Percentiles rank a stretch among this genome's conserved stretches.
Conservation (phyloP, 1,284 basidiomycete genomes). For the Volvariella surrecta region DNA sequence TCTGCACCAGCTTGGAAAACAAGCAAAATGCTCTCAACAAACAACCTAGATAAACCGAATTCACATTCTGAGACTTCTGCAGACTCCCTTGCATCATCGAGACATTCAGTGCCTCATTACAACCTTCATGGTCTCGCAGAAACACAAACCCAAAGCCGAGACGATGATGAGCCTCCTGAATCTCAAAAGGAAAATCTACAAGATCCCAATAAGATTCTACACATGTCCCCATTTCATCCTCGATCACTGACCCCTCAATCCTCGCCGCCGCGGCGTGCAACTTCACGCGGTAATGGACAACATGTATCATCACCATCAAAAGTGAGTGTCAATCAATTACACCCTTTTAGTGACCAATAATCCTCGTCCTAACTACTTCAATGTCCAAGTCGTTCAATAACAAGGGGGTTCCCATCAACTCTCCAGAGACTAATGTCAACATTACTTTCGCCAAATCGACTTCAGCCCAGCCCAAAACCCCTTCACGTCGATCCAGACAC, state of each 20-base stretch:
- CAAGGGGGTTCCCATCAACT: constrained; percentile 5
- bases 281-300: too few species aligned
- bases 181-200: constrained; percentile 46
- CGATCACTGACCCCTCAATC: too few species aligned
- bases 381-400: constrained; percentile 11
- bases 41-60: constrained; percentile 14
- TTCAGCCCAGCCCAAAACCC: constrained; percentile 15
- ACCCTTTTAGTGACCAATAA: neutral
- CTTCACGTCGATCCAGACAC: constrained; percentile 15
- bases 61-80: constrained; percentile 23
- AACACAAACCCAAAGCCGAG: constrained; percentile 33
- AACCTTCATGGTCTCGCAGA: constrained; percentile 45
- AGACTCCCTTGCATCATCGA: constrained; percentile 22
- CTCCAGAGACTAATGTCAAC: too few species aligned
- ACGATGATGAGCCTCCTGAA: constrained; percentile 24
- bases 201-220: neutral
- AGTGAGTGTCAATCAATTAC: too few species aligned
- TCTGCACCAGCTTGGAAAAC: constrained; percentile 11
- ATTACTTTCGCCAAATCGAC: constrained; percentile 1
- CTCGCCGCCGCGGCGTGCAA: too few species aligned
- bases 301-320: too few species aligned
- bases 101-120: constrained; percentile 23
- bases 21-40: constrained; percentile 11
- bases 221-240: too few species aligned
- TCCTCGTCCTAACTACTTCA: neutral